Conservation (phyloP, 1,284 basidiomycete genomes). For the Cryptococcus hybrid region DNA sequence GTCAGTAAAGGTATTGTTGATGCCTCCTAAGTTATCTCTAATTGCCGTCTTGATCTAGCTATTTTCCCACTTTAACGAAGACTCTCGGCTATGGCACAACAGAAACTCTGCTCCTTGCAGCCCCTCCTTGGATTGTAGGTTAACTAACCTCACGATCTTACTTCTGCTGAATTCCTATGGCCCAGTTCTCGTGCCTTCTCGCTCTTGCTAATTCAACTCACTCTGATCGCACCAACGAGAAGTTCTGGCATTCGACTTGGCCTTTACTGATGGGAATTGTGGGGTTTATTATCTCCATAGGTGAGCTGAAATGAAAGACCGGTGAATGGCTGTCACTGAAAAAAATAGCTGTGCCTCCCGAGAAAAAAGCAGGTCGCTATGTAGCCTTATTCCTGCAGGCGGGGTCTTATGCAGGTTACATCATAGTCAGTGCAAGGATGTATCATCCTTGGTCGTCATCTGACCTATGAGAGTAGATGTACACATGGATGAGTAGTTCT, state of each 20-base stretch:
- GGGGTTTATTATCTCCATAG: slow-evolving; percentile 18
- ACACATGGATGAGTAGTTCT: slow-evolving; percentile 30
- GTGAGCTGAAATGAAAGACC: neutral
- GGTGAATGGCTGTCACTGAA: too few relatives aligned
- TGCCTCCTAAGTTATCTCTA: neutral
- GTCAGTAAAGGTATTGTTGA: slow-evolving; percentile 6
- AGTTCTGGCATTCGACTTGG: slow-evolving; percentile 58
- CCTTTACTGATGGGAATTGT: slow-evolving; percentile 51
- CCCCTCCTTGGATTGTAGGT: slow-evolving; percentile 1
- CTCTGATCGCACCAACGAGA: slow-evolving; percentile 57
- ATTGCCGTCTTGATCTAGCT: slow-evolving; percentile 6
- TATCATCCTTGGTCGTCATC: too few relatives aligned
- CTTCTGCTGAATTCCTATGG: too few relatives aligned
- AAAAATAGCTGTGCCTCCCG: slow-evolving; percentile 12
- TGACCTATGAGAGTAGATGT: slow-evolving; percentile 14
- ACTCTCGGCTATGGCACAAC: slow-evolving; percentile 67
- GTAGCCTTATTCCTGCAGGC: slow-evolving; percentile 38
- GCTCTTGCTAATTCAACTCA: slow-evolving; percentile 61
- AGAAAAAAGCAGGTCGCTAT: slow-evolving; percentile 32
- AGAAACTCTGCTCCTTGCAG: slow-evolving; percentile 23
- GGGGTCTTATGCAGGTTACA: slow-evolving; percentile 25
- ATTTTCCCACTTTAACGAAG: slow-evolving; percentile 49
- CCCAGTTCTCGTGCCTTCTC: slow-evolving; percentile 58
- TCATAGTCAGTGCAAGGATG: slow-evolving; percentile 15
- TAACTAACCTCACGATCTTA: neutral